These are phyloP conservation scores for Fusarium sp. DNA, from an alignment of 2,329 filamentous ascomycete species.

Conservation along the genomic window DNA sequence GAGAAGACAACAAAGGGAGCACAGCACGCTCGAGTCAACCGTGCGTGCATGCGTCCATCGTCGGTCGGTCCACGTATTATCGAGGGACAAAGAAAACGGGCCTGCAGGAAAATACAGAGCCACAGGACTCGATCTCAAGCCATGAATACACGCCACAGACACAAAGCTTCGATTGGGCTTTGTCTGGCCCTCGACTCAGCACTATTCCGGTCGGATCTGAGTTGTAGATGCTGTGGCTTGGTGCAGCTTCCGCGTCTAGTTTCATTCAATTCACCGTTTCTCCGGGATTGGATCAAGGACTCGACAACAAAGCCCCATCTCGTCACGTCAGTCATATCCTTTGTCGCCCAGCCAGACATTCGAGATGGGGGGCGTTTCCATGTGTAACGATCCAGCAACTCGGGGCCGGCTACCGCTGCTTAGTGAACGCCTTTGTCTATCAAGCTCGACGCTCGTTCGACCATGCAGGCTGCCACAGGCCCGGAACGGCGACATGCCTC, in stretches of 20 bases:
- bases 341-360: slow-evolving; percentile 23
- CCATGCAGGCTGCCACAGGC: slow-evolving; percentile 6
- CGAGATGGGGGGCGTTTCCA: slow-evolving; percentile 9
- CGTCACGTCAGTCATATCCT: slow-evolving; percentile 16
- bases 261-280: slow-evolving; percentile 14
- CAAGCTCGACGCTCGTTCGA: slow-evolving; percentile 26
- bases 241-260: slow-evolving; percentile 10
- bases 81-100: slow-evolving; percentile 21
- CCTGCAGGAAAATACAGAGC: neutral
- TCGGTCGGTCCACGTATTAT: neutral
- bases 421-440: slow-evolving; percentile 31
- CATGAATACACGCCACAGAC: slow-evolving; percentile 23
- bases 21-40: neutral
- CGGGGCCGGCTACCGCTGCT: slow-evolving; percentile 15
- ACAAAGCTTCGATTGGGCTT: slow-evolving; percentile 6
- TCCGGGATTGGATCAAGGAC: slow-evolving; percentile 21
- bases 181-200: slow-evolving; percentile 19
- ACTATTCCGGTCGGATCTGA: slow-evolving; percentile 9
- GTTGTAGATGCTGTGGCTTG: slow-evolving; percentile 24
- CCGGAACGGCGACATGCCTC: slow-evolving; percentile 34
- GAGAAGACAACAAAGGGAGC: slow-evolving; percentile 15
- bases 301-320: slow-evolving; percentile 14
- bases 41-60: neutral
- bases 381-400: slow-evolving; percentile 17
- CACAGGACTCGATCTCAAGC: slow-evolving; percentile 15